Base-by-base conservation (phyloP, 1,139 yeast species). In the Hemisphaericaspora lyxosophila region DNA sequence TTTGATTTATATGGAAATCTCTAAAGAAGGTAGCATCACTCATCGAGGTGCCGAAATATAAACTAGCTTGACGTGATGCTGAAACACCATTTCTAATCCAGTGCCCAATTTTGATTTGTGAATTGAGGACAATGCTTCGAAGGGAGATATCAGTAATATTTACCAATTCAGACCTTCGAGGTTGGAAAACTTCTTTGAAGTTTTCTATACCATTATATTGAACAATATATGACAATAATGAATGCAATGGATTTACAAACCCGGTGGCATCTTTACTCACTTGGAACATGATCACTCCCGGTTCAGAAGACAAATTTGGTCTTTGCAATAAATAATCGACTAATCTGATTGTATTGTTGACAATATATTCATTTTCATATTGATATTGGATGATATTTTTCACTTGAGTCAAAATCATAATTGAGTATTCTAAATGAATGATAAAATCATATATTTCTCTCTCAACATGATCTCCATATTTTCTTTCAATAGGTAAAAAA, bases 81-180 rank as follows among this genome's bases (percentile, higher is more conserved):
- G 76, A 63, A 34, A 65, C 50, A n/a, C 87, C 87, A 55, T 92
- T 92, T 56, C 97, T 75, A 3, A 92, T 87, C 97, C 97, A 92
- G 44, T 84, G 77, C 0, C 96, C 95, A 2, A 78, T 73, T 33
- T 80, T 78, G 12, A 89, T 80, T 55, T 92, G 97, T 0, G 90
- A 71, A 6, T 83, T 70, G 15, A 86, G 62, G 0, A 85, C 95
- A 8, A 81, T 64, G 15, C 82, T 71, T 51, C 85, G 67, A 35
- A 85, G 59, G 0, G 85, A 71, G 32, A 72, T 61, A 53, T 82
- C 88, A 0, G 84, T 67, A 14, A 79, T 62, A 3, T 57, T 55
- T 39, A 73, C 49, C 43, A 75, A 70, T 16, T 70, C 68, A 5
- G 36, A 34, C 4, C 43, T 44, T 14, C 51, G 26, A 4, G 40